Base-by-base conservation (phyloP, 257 asterid species). In the Scutellaria galericulata region DNA sequence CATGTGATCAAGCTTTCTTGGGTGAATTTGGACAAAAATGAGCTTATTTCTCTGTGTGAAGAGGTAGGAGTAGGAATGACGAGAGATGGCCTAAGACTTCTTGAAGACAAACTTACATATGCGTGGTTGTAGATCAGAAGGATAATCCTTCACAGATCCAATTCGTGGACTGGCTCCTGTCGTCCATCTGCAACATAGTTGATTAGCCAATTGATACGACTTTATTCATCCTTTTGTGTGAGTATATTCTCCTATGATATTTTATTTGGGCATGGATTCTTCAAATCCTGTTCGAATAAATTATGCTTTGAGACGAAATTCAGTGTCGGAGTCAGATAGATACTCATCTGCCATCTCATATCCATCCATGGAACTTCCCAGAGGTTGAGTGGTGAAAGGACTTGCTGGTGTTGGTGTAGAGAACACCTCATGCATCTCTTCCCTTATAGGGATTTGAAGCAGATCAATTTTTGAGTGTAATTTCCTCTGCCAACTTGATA, bases 111-210 rank as follows among this genome's bases (percentile, higher is more conserved):
- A 72, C 86, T 57, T 9, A 80, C 90, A 64, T 3, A 79, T 97
- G 2, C 91, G 88, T 10, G 64, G 20, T 20, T 88, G 96, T 45
- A 94, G 95, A 90, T 91, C 97, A 1, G 79, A 53, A 1, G 99
- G 99, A 76, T 91, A 94, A 64, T 91, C 98, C 82, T 96, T 80
- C 74, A 94, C 82, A 44, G 95, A 91, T 20, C 97, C 99, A 9
- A 94, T 91, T 31, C 98, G 74, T 4, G 99, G 97, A 0, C 99
- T 97, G 0, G 97, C 97, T 52, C 99, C 99, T 1, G 99, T 91
- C 6, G 93, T 86, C 98, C 98, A 94, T 85, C 50, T 86, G 84
- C 95, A 84, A 2, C 93, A 79, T 55, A 94, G 56, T n/a, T 86
- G 97, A 40, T 87, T 64, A 5, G 92, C 98, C 78, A 94, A 60